These are phyloP conservation scores for Solanum pinnatisectum DNA, from an alignment of 257 asterid species.

Conservation along the genomic window DNA sequence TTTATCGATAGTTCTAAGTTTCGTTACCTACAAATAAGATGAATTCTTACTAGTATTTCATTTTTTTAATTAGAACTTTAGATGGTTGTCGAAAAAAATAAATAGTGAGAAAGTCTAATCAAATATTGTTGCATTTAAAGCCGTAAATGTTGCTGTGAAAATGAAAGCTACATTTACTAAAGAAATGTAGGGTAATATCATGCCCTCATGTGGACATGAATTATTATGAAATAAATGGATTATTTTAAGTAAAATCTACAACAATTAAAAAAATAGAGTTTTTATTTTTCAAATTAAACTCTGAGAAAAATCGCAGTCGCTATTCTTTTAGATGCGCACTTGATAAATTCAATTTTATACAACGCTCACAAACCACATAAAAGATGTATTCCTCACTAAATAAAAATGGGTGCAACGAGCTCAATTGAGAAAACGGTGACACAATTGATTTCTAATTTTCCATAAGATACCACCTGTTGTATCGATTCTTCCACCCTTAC, in stretches of 20 bases:
- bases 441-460: no score
- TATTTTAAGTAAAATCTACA: not conserved
- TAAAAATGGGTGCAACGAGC: not conserved
- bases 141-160: not conserved
- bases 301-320: rapidly evolving
- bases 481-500: not conserved
- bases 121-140: not conserved
- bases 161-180: not conserved
- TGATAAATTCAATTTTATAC: no score
- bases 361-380: no score
- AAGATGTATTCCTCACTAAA: no score
- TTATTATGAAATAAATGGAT: not conserved
- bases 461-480: not conserved
- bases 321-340: not conserved
- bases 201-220: not conserved
- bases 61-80: not conserved
- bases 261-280: no score
- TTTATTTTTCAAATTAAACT: no score
- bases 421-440: not conserved
- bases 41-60: not conserved
- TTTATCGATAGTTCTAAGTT: no score
- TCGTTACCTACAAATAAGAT: not conserved
- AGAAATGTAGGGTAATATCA: not conserved
- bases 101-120: not conserved
- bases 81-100: not conserved